These are phyloP conservation scores for Talaromyces sp. DNA, from an alignment of 2,329 filamentous ascomycete species.

Conservation along the genomic window DNA sequence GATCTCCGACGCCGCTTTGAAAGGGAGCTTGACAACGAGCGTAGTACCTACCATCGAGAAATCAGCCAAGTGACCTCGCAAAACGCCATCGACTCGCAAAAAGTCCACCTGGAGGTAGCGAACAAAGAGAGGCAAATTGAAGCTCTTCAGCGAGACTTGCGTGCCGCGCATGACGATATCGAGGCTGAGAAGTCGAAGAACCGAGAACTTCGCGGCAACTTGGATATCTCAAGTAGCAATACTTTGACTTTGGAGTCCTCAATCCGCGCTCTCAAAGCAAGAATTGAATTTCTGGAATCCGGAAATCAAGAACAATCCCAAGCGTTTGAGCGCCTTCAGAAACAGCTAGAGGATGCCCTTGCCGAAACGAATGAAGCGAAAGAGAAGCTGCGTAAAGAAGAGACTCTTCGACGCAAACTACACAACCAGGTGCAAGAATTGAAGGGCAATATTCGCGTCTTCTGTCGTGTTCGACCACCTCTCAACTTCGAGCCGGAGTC, in stretches of 20 bases:
- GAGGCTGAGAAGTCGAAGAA: slow-evolving; percentile 62
- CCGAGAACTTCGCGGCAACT: slow-evolving; percentile 54
- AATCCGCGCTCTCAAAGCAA: slow-evolving; percentile 70
- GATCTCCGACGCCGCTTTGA: slow-evolving; percentile 61
- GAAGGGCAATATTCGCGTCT: slow-evolving; percentile 97
- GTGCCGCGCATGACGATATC: slow-evolving; percentile 47
- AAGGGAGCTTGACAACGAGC: slow-evolving; percentile 64
- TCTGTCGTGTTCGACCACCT: slow-evolving; percentile 86
- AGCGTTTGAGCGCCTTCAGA: slow-evolving; percentile 76
- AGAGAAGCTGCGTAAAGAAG: slow-evolving; percentile 83
- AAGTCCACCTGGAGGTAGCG: slow-evolving; percentile 44
- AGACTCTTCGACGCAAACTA: slow-evolving; percentile 81
- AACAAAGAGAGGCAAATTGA: slow-evolving; percentile 54
- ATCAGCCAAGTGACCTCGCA: slow-evolving; percentile 36
- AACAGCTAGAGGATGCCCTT: slow-evolving; percentile 73
- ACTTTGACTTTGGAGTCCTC: slow-evolving; percentile 68
- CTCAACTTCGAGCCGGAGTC: slow-evolving; percentile 56
- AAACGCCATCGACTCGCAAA: slow-evolving; percentile 38
- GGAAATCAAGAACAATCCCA: slow-evolving; percentile 85
- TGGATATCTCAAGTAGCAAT: slow-evolving; percentile 58
- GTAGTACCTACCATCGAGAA: slow-evolving; percentile 35
- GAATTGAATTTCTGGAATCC: slow-evolving; percentile 85
- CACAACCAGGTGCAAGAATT: slow-evolving; percentile 98
- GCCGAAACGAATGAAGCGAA: slow-evolving; percentile 65
- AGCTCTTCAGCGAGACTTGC: slow-evolving; percentile 39